These are phyloP conservation scores for Mycosphaerella arachidis DNA, from an alignment of 2,329 filamentous ascomycete species.

Conservation along the genomic window DNA sequence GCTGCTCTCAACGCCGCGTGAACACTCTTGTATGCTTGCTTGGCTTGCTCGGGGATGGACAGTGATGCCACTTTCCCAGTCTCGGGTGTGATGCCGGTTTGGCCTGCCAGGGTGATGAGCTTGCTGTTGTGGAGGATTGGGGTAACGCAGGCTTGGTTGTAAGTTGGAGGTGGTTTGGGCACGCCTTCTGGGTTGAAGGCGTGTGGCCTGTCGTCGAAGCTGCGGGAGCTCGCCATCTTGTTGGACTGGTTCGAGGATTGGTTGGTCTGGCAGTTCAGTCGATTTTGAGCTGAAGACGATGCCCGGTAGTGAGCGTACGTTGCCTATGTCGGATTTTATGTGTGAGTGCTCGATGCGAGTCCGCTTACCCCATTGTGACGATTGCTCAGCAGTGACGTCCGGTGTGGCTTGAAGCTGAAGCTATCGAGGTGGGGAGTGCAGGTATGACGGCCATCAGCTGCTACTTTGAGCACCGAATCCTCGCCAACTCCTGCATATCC, in stretches of 20 bases:
- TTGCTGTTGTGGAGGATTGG: constrained; percentile 1
- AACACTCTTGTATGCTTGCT: constrained; percentile 30
- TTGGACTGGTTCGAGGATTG: background rate
- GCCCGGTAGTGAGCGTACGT: background rate
- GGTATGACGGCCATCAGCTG: background rate
- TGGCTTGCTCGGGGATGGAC: constrained; percentile 25
- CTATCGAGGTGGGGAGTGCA: background rate
- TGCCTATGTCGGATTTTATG: background rate
- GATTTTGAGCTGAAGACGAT: background rate
- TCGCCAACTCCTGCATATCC: background rate
- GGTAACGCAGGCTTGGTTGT: constrained; percentile 4
- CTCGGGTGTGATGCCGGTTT: background rate
- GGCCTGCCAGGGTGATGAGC: constrained; percentile 1
- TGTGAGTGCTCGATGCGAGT: background rate
- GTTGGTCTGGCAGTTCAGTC: background rate
- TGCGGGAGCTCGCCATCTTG: background rate
- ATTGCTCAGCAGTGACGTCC: background rate
- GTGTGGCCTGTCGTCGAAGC: background rate
- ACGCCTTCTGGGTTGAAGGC: constrained; percentile 2
- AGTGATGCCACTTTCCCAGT: background rate
- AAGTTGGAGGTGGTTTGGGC: constrained; percentile 3
- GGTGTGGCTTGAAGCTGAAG: background rate
- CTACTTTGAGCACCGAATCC: background rate
- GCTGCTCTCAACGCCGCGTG: constrained; percentile 27
- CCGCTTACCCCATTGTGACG: background rate